These are phyloP conservation scores for Tetrastigma voinierianum DNA, from an alignment of 164 flowering plant genomes.

Conservation along the genomic window DNA sequence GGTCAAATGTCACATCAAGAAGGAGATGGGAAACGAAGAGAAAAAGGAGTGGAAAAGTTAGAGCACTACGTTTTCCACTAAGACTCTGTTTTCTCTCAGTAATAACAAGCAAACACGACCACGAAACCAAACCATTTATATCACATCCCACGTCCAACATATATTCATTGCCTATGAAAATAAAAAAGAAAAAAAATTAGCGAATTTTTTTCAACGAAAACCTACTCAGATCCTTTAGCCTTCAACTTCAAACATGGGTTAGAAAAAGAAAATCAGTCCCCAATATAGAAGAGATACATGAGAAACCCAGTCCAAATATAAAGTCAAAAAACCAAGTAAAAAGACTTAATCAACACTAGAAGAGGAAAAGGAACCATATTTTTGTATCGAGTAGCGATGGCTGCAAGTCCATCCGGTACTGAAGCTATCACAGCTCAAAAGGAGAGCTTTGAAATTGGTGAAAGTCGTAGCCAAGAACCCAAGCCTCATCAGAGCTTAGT, in stretches of 20 bases:
- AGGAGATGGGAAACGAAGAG: slow-evolving; percentile 3
- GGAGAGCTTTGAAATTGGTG: slow-evolving; percentile 49
- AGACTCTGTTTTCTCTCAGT: not conserved
- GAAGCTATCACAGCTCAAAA: slow-evolving; percentile 80
- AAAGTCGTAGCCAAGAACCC: slow-evolving; percentile 54
- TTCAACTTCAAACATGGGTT: not conserved
- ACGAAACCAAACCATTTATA: not conserved
- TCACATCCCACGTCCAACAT: no score
- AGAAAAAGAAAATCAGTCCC: not conserved
- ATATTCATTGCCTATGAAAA: not conserved
- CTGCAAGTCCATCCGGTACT: slow-evolving; percentile 69
- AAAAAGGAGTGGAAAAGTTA: slow-evolving; percentile 9
- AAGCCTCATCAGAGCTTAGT: slow-evolving; percentile 62
- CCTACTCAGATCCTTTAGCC: not conserved
- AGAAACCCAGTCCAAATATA: not conserved
- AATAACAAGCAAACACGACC: not conserved
- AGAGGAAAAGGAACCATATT: slow-evolving; percentile 16
- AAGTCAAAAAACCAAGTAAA: not conserved
- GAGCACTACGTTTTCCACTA: slow-evolving; percentile 6
- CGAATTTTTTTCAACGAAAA: not conserved
- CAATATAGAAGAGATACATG: no score
- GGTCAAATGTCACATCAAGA: slow-evolving; percentile 26
- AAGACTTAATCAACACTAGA: not conserved
- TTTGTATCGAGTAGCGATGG: slow-evolving; percentile 74
- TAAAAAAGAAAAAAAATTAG: not conserved